Percentiles rank a stretch among this genome's conserved stretches.
Evolutionary conservation across 139 green algal genomes (phyloP).

Genomic region (Coelastrella sp.): DNA sequence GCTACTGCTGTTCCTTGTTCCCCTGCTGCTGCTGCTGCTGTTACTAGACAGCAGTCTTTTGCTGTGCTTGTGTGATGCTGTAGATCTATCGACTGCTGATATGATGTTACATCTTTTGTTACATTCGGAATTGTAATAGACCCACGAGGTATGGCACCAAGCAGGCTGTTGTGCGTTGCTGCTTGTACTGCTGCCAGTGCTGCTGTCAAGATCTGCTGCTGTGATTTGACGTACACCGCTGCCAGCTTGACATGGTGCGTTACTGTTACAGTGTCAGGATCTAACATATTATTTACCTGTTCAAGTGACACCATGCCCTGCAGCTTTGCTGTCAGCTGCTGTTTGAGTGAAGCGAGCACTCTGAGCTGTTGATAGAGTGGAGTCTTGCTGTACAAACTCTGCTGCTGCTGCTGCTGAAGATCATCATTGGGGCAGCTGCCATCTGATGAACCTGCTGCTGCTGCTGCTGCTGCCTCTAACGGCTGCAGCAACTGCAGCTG

Average conservation of each 20-base stretch:
- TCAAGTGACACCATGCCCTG: not conserved
- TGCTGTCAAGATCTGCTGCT: constrained; percentile 9
- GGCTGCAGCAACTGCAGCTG: constrained; percentile 1
- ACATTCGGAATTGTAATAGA: not conserved
- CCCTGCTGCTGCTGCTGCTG: constrained; percentile 29
- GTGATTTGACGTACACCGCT: constrained; percentile 31
- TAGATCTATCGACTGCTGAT: not conserved
- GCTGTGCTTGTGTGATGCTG: not conserved
- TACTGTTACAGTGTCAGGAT: not conserved
- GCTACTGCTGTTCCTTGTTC: too few relatives aligned
- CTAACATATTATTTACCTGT: not conserved
- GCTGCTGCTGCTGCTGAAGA: constrained; percentile 18
- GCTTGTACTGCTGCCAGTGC: constrained; percentile 18
- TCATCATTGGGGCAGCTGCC: not conserved
- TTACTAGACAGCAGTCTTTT: not conserved
- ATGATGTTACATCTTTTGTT: not conserved
- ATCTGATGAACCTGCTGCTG: not conserved
- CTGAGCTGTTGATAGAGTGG: not conserved
- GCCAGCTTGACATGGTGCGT: not conserved
- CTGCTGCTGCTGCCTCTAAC: not conserved
- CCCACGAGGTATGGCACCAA: not conserved
- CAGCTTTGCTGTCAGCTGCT: constrained; percentile 42
- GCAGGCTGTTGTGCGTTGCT: not conserved
- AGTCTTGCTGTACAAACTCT: not conserved
- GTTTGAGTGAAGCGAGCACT: constrained; percentile 10